Conservation (phyloP, 139 green algal genomes). For the Chlorella sp. region DNA sequence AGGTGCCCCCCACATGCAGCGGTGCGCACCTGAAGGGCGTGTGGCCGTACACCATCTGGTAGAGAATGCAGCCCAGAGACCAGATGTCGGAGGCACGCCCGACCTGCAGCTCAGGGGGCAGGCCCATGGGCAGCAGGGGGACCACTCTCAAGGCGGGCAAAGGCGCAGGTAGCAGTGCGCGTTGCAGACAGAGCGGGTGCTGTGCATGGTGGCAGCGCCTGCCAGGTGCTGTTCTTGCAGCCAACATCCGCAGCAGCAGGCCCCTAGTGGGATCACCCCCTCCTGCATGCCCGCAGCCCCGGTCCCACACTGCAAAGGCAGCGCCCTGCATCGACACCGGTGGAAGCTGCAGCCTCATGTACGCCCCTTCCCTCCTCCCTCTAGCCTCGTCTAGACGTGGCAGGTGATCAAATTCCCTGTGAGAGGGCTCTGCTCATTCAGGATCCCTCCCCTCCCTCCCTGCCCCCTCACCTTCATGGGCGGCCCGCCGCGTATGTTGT, state of each 20-base stretch:
- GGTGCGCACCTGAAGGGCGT: conserved; percentile 71
- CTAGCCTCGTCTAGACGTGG: no score
- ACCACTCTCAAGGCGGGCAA: no score
- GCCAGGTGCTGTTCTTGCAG: no score
- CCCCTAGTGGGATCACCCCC: background rate
- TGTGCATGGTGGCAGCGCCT: background rate
- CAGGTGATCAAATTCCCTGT: no score
- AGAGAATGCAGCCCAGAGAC: conserved; percentile 96
- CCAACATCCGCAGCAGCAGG: background rate
- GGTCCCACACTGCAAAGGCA: no score
- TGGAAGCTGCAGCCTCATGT: no score
- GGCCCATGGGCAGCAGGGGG: no score
- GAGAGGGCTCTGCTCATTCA: no score
- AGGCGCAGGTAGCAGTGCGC: background rate
- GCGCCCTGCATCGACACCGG: no score
- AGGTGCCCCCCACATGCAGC: conserved; percentile 2
- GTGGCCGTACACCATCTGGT: conserved; percentile 95
- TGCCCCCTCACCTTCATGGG: conserved; percentile 67
- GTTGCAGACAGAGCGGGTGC: no score
- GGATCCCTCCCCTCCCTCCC: background rate
- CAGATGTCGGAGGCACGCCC: conserved; percentile 94
- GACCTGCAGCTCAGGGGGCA: conserved; percentile 48
- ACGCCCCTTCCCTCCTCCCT: no score
- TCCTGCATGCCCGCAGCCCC: background rate
- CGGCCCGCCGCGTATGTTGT: conserved; percentile 75